Conservation (phyloP, 257 asterid genomes). For the Nicotiana sylvestris region DNA sequence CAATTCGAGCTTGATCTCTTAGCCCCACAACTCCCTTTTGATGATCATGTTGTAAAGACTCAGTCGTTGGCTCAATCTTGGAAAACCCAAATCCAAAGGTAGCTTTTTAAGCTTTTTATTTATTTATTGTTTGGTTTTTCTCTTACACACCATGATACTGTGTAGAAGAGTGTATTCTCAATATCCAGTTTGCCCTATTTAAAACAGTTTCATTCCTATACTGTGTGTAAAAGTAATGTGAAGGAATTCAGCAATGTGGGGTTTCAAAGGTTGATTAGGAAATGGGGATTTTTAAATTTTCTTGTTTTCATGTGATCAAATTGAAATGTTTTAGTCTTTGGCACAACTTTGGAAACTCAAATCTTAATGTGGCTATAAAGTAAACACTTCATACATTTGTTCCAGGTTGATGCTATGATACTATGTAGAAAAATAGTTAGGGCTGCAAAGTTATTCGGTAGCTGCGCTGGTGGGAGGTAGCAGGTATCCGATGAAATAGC, state of each 20-base stretch:
- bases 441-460: too few relatives aligned
- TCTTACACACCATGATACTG: too few relatives aligned
- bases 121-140: too few relatives aligned
- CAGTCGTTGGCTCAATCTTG: constrained; percentile 70
- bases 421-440: too few relatives aligned
- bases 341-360: constrained; percentile 59
- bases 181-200: neutral
- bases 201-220: neutral
- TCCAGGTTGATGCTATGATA: neutral
- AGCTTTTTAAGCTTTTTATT: too few relatives aligned
- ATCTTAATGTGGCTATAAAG: constrained; percentile 50
- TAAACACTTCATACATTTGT: too few relatives aligned
- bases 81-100: constrained; percentile 71
- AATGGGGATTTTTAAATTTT: neutral
- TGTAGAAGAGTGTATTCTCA: neutral
- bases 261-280: neutral
- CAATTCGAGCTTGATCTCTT: constrained; percentile 86
- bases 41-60: constrained; percentile 61
- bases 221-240: neutral
- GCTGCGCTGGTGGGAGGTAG: too few relatives aligned
- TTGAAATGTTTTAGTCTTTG: constrained; percentile 57
- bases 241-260: neutral
- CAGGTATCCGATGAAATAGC: too few relatives aligned
- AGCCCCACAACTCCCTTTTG: constrained; percentile 71
- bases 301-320: constrained; percentile 43